Evolutionary conservation across 78 protist genomes (phyloP), one percentile per base, ranked within the genome.

Genomic region (Emiliania huxleyi): DNA sequence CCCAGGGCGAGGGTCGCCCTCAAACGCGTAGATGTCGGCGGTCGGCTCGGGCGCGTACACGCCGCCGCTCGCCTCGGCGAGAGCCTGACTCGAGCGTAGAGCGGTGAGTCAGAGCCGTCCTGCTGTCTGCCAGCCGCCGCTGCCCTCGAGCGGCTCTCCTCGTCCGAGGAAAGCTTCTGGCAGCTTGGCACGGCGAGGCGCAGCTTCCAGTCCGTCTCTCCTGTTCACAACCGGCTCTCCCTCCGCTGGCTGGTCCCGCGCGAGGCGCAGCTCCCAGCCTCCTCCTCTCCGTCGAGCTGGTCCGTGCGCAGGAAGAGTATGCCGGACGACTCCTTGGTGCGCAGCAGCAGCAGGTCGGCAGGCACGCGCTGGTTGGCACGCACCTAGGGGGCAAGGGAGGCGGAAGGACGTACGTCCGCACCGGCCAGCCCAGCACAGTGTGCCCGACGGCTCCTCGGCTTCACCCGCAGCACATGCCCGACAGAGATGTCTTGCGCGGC

Each of bases 221-320:
- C n/a, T n/a, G n/a, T 98, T 98, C 42, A 98, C 99, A 55, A 97
- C 99, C 62, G 97, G 93, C 93, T 98, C 98, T 89, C 97, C 98
- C 11, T 21, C n/a, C 12, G 69, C n/a, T n/a, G n/a, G n/a, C n/a
- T n/a, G n/a, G n/a, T n/a, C n/a, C n/a, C n/a, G 35, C 21, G 96
- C 94, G 11, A 62, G 75, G 29, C 98, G 87, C 38, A 98, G 96
- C 85, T 98, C 97, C 99, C 99, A 98, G 90, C n/a, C n/a, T 98
- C 99, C 11, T 98, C 97, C 87, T 98, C 99, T 29, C 99, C 99
- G 69, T 98, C 99, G 48, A 98, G 93, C 93, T 98, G 99, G 85
- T 98, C 99, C 3, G 99, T 98, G 45, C 99, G 89, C 40, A 98
- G 92, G 46, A 98, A 98, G 21, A 93, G 91, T 0, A 98, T 94